Conservation (phyloP, 306 rosid genomes). For the Cucurbita pepo region DNA sequence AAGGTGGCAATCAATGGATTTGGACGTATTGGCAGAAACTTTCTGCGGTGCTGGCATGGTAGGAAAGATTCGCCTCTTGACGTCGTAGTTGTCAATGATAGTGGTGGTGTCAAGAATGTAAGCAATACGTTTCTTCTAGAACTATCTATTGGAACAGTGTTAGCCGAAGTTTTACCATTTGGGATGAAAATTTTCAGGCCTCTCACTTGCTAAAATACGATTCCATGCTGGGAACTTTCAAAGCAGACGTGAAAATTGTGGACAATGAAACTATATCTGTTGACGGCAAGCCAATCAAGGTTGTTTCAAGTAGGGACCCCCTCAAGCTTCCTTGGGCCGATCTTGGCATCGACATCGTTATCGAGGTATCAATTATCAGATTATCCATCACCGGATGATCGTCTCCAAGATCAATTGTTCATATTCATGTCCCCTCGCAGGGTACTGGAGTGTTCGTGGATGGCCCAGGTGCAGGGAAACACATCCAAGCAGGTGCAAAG, state of each 20-base stretch:
- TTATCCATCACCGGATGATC: not conserved
- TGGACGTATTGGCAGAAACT: slow-evolving; percentile 93
- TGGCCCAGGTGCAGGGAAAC: slow-evolving; percentile 97
- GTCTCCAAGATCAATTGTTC: not conserved
- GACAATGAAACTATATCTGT: slow-evolving; percentile 58
- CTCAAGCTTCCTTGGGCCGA: slow-evolving; percentile 96
- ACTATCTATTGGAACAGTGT: not conserved
- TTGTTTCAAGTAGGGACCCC: slow-evolving; percentile 85
- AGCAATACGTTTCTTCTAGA: slow-evolving; percentile 5
- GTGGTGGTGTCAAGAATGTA: slow-evolving; percentile 97
- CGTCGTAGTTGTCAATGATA: slow-evolving; percentile 85
- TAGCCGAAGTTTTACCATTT: not conserved
- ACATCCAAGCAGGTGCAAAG: slow-evolving; percentile 98
- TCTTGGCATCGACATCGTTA: slow-evolving; percentile 92
- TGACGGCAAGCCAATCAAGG: slow-evolving; percentile 87
- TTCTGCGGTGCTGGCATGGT: slow-evolving; percentile 98
- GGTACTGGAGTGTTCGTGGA: slow-evolving; percentile 99
- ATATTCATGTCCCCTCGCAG: slow-evolving; percentile 22
- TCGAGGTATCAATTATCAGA: slow-evolving; percentile 38
- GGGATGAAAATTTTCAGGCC: slow-evolving; percentile 17
- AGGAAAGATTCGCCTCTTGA: slow-evolving; percentile 86
- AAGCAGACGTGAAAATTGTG: slow-evolving; percentile 70
- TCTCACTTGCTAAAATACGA: slow-evolving; percentile 91
- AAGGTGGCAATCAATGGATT: slow-evolving; percentile 98
- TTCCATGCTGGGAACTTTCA: slow-evolving; percentile 85